Conservation (phyloP, 768 basidiomycete species). For the Amylocystis lapponica region DNA sequence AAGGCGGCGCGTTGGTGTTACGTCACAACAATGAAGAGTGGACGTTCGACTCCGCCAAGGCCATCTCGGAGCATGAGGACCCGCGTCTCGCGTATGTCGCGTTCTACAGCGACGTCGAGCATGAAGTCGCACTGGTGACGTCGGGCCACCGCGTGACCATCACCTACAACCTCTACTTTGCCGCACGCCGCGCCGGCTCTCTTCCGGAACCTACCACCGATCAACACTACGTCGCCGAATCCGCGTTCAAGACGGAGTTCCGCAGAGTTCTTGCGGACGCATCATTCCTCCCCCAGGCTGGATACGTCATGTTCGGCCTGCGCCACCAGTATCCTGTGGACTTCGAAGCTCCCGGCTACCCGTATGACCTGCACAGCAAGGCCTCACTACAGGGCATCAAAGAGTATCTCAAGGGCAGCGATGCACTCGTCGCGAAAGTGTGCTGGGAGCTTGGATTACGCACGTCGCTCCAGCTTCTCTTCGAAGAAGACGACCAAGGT, state of each 20-base stretch:
- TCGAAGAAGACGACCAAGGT: too few relatives aligned
- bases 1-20: slow-evolving; percentile 39
- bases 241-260: slow-evolving; percentile 11
- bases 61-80: slow-evolving; percentile 19
- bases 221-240: slow-evolving; percentile 1
- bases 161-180: slow-evolving; percentile 34
- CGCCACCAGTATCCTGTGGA: slow-evolving; percentile 21
- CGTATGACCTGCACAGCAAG: neutral
- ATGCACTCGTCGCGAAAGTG: slow-evolving; percentile 5
- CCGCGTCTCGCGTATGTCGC: slow-evolving; percentile 25
- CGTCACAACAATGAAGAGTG: slow-evolving; percentile 9
- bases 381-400: neutral
- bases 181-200: neutral
- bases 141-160: slow-evolving; percentile 39
- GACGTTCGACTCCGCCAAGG: slow-evolving; percentile 28
- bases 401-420: slow-evolving; percentile 5
- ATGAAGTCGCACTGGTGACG: slow-evolving; percentile 36
- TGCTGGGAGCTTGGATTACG: slow-evolving; percentile 1
- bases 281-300: slow-evolving; percentile 25
- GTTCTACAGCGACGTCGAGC: slow-evolving; percentile 40
- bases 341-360: too few relatives aligned
- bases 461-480: slow-evolving; percentile 1
- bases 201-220: neutral
- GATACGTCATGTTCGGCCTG: slow-evolving; percentile 36
- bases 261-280: slow-evolving; percentile 24